Conservation (phyloP, 352 stramenopile genomes). For the Globisporangium paroecandrum region DNA sequence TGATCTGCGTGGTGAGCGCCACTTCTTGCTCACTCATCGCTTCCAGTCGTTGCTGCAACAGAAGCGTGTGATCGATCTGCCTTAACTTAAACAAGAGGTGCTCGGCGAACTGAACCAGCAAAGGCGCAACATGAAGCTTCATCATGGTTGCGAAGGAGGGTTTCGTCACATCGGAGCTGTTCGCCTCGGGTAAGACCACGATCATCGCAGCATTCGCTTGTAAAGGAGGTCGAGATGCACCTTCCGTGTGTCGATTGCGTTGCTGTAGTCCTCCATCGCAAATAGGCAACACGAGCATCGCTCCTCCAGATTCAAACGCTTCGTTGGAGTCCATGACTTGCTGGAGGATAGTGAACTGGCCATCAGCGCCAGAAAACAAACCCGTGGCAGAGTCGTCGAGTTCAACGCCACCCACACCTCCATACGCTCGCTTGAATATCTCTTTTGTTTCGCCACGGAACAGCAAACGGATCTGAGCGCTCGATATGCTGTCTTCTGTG, state of each 20-base stretch:
- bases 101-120: conserved; percentile 11
- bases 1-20: not conserved
- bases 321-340: conserved; percentile 11
- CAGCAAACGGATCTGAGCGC: conserved; percentile 14
- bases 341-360: conserved; percentile 16
- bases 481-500: not conserved
- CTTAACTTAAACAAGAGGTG: not conserved
- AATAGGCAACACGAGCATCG: conserved; percentile 12
- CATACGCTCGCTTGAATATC: conserved; percentile 9
- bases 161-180: not conserved
- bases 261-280: not conserved
- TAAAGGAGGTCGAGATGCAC: not conserved
- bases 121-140: conserved; percentile 4
- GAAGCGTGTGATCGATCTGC: not conserved
- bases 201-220: conserved; percentile 10
- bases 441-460: conserved; percentile 17
- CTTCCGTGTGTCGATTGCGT: not conserved
- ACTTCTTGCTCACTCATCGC: not conserved
- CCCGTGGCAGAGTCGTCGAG: not conserved
- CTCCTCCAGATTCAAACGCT: conserved; percentile 15
- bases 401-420: not conserved
- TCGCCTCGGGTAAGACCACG: conserved; percentile 1
- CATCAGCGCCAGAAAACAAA: not conserved
- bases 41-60: conserved; percentile 3
- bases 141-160: not conserved